A percentile compares a stretch with the other conserved stretches of the same genome.
Conservation (phyloP, 2,329 filamentous ascomycete genomes). For the Endothia cerciana region DNA sequence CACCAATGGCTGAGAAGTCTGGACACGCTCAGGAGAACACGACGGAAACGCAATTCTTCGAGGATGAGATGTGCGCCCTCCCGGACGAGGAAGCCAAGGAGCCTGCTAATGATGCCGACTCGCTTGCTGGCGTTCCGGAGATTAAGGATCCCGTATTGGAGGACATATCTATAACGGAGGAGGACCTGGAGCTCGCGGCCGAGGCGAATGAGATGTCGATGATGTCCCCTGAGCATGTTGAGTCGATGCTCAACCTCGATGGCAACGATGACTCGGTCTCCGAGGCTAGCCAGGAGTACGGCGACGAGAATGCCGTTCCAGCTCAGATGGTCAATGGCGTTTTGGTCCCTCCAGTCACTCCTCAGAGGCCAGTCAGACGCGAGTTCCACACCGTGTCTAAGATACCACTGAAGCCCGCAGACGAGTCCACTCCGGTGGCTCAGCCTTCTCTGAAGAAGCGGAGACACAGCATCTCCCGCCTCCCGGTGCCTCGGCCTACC, state of each 20-base stretch:
- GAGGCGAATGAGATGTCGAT: conserved; percentile 66
- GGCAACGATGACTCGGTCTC: conserved; percentile 56
- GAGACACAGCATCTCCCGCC: conserved; percentile 54
- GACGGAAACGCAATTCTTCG: conserved; percentile 53
- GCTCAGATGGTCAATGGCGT: conserved; percentile 31
- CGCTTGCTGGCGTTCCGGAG: conserved; percentile 26
- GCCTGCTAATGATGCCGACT: conserved; percentile 37
- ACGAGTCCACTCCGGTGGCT: conserved; percentile 53
- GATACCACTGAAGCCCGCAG: conserved; percentile 73
- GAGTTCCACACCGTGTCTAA: conserved; percentile 77
- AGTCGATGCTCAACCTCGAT: conserved; percentile 40
- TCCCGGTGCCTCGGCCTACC: conserved; percentile 48
- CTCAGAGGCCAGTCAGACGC: conserved; percentile 54
- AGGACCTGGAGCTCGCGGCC: conserved; percentile 60
- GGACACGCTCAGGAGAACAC: conserved; percentile 29
- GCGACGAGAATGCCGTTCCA: conserved; percentile 66
- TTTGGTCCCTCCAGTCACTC: conserved; percentile 55
- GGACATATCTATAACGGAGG: conserved; percentile 53
- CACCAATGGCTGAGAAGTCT: conserved; percentile 31
- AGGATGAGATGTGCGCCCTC: conserved; percentile 61
- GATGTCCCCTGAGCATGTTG: conserved; percentile 48
- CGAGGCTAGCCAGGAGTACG: conserved; percentile 68
- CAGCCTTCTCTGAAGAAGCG: conserved; percentile 51
- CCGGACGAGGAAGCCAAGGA: conserved; percentile 41
- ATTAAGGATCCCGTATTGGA: conserved; percentile 45